Percentiles rank a stretch among this genome's conserved stretches.
Conservation (phyloP, 1,284 basidiomycete genomes). For the Ustilago nuda region DNA sequence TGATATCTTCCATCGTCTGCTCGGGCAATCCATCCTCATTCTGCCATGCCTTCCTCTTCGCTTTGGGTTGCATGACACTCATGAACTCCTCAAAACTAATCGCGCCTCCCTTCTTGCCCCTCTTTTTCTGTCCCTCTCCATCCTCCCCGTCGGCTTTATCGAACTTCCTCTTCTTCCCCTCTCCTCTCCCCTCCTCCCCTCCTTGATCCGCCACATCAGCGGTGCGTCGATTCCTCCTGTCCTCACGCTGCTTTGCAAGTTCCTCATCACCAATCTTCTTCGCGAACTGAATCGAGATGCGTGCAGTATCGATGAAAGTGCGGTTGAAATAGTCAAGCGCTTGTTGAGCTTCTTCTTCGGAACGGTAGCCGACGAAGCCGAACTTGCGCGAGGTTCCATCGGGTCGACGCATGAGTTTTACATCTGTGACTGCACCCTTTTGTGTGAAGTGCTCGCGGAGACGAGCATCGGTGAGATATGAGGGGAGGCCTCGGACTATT, state of each 20-base stretch:
- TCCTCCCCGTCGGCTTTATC: constrained; percentile 14
- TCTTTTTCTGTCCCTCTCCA: constrained; percentile 21
- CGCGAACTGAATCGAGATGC: constrained; percentile 81
- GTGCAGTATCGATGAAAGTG: constrained; percentile 75
- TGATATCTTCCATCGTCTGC: constrained; percentile 38
- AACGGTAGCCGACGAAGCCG: constrained; percentile 91
- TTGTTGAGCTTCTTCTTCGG: constrained; percentile 79
- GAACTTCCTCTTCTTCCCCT: constrained; percentile 26
- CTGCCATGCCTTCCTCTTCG: constrained; percentile 65
- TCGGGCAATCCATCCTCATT: constrained; percentile 58
- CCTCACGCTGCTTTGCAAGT: constrained; percentile 42
- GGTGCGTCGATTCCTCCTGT: constrained; percentile 33
- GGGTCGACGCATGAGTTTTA: constrained; percentile 82
- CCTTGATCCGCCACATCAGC: constrained; percentile 14
- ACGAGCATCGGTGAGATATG: constrained; percentile 77
- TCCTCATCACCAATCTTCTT: constrained; percentile 71
- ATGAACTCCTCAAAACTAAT: constrained; percentile 68
- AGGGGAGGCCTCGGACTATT: constrained; percentile 88
- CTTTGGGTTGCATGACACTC: constrained; percentile 64
- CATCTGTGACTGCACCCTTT: constrained; percentile 79
- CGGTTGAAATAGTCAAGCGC: constrained; percentile 87
- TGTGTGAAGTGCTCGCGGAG: constrained; percentile 78
- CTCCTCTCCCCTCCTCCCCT: constrained; percentile 6
- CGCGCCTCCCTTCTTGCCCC: constrained; percentile 34
- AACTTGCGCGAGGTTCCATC: constrained; percentile 86